Percentiles rank a stretch among this genome's conserved stretches.
phyloP scores from a whole-genome alignment of 768 basidiomycete genomes.

The Lentinula guzmanii region DNA sequence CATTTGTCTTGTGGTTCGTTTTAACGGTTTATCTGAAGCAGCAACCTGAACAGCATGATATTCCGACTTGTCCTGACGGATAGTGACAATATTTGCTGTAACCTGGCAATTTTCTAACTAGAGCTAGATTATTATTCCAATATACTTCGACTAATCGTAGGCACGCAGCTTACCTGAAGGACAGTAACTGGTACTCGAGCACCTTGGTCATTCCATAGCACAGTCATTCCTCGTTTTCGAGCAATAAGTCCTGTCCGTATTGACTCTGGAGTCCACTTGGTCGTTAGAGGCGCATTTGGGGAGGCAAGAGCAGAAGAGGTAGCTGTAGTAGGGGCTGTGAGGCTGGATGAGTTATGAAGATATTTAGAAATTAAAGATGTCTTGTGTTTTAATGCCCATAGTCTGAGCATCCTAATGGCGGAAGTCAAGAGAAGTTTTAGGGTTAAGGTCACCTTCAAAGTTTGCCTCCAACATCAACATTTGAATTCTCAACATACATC shows the following conservation, averaged over 20 bases:
- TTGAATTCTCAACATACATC: conserved; percentile 9
- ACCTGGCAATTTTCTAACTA: conserved; percentile 89
- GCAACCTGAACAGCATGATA: conserved; percentile 96
- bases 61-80: conserved; percentile 59
- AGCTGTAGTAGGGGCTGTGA: not conserved
- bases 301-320: not conserved
- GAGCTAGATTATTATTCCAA: not conserved
- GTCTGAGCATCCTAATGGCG: conserved; percentile 37
- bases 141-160: not conserved
- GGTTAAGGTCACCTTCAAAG: not conserved
- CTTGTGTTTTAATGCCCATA: conserved; percentile 31
- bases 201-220: conserved; percentile 88
- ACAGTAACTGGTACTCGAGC: conserved; percentile 87
- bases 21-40: conserved; percentile 66
- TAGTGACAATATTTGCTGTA: conserved; percentile 66
- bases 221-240: conserved; percentile 93
- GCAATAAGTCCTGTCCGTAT: conserved; percentile 91
- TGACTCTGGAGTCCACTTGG: conserved; percentile 82
- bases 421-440: not conserved
- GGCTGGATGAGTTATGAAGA: not conserved
- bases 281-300: conserved; percentile 11
- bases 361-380: not conserved
- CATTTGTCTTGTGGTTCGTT: conserved; percentile 74
- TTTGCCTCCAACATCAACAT: too few species aligned
- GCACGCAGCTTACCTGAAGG: conserved; percentile 59